phyloP scores from a whole-genome alignment of 2,329 filamentous ascomycete genomes.

The Chalara sp. region DNA sequence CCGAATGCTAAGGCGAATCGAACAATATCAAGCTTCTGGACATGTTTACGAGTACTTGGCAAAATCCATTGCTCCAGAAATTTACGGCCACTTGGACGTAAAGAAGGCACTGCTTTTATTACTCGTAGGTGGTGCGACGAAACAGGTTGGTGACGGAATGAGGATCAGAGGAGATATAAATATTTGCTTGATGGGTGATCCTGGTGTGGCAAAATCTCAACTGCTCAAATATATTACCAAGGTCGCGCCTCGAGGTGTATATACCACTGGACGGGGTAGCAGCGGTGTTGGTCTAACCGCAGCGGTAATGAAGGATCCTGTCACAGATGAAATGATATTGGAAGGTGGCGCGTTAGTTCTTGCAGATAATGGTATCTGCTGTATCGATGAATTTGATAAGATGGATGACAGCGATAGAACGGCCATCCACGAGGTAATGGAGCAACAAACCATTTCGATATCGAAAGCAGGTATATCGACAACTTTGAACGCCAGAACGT shows the following conservation, averaged over 20 bases:
- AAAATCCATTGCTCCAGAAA: conserved; percentile 94
- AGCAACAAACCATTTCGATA: conserved; percentile 98
- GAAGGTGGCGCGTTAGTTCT: conserved; percentile 75
- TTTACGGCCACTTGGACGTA: conserved; percentile 92
- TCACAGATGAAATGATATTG: conserved; percentile 72
- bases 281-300: conserved; percentile 77
- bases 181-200: conserved; percentile 97
- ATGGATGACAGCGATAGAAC: conserved; percentile 98
- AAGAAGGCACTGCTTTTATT: conserved; percentile 97
- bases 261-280: conserved; percentile 75
- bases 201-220: conserved; percentile 98
- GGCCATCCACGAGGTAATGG: conserved; percentile 99
- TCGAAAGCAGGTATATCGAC: conserved; percentile 98
- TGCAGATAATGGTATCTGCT: conserved; percentile 92
- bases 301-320: conserved; percentile 73
- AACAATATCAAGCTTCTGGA: conserved; percentile 75
- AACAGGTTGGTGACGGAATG: conserved; percentile 97
- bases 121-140: conserved; percentile 91
- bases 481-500: conserved; percentile 92
- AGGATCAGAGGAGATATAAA: conserved; percentile 98
- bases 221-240: conserved; percentile 97
- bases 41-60: conserved; percentile 95
- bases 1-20: conserved; percentile 73
- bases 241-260: conserved; percentile 82
- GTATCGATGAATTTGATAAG: conserved; percentile 99